Base-by-base conservation (phyloP, 2,329 filamentous ascomycete species). In the Aspergillus ruber region DNA sequence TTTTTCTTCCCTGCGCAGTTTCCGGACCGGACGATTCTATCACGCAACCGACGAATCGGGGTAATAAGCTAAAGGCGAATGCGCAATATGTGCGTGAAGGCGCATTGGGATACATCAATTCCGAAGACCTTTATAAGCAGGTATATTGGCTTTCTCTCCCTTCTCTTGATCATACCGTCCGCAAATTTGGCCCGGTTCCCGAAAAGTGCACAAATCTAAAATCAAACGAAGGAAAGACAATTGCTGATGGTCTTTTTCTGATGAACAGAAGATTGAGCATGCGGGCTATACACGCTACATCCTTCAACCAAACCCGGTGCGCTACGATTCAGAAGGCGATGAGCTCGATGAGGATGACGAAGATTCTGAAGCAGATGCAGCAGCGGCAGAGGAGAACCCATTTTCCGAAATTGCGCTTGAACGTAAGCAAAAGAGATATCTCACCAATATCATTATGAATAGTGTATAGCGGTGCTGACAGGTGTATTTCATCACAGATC, bases 261-360 rank as follows among this genome's bases (percentile, higher is more conserved):
- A 18, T 20, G 18, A 18, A 52, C 50, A 83, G 78, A 77, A 73
- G 65, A 73, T 83, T 53, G 76, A 81, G 41, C 80, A 84, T 60
- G 81, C 79, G 38, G 82, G 82, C 42, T 83, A 83, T 62, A 70
- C 74, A 38, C 74, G 82, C 56, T 73, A 78, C 59, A 82, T 83
- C 44, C 70, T 84, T 42, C 72, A 75, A 53, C 74, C 70, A 36
- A 84, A 83, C 49, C 81, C 82, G 5, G 70, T 73, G 44, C 75
- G 78, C 53, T 81, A 78, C 62, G 81, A 85, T 58, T 78, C 77
- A n/a, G 79, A 84, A 59, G 82, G 82, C 46, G 80, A 82, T 52
- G 75, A 83, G 50, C 71, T 83, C 42, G 78, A 81, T 32, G 73
- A 75, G 18, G 75, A 78, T 49, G 78, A 81, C 59, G 76, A 76